phyloP scores from a whole-genome alignment of 768 basidiomycete species.

The Termitomyces sp. region DNA sequence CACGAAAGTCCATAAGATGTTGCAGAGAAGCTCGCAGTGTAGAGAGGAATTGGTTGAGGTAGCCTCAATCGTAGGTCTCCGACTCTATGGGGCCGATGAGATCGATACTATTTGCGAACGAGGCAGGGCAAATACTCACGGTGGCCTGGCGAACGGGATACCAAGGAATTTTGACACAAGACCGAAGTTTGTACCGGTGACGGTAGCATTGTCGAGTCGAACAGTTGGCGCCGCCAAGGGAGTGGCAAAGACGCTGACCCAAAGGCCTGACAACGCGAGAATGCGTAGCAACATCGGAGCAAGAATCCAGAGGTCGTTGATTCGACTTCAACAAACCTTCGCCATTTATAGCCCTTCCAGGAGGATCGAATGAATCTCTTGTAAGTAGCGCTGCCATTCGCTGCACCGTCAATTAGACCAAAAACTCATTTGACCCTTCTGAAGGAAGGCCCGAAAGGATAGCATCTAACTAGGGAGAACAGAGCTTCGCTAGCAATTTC shows the following conservation, averaged over 20 bases:
- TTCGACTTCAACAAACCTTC: neutral
- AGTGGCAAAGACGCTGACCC: slow-evolving; percentile 11
- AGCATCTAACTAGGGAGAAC: neutral
- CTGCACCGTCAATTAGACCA: neutral
- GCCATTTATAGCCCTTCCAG: neutral
- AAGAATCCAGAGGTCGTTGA: neutral
- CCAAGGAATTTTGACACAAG: slow-evolving; percentile 40
- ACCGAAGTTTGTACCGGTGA: slow-evolving; percentile 35
- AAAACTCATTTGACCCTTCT: neutral
- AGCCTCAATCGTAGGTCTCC: slow-evolving; percentile 37
- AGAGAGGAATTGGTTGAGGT: slow-evolving; percentile 32
- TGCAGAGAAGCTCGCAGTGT: slow-evolving; percentile 33
- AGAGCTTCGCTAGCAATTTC: neutral
- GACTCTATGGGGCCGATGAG: slow-evolving; percentile 20
- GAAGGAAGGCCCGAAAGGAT: neutral
- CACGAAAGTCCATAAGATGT: slow-evolving; percentile 41
- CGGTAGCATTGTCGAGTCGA: slow-evolving; percentile 38
- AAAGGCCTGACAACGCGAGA: neutral
- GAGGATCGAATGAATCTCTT: neutral
- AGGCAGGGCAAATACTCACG: slow-evolving; percentile 31
- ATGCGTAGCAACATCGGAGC: neutral
- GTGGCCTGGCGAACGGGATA: slow-evolving; percentile 53
- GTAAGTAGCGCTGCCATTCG: neutral
- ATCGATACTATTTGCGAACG: neutral
- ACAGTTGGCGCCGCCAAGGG: slow-evolving; percentile 30